These are phyloP conservation scores for Triticum monococcum DNA, from an alignment of 176 grass and related monocot species.

Conservation along the genomic window DNA sequence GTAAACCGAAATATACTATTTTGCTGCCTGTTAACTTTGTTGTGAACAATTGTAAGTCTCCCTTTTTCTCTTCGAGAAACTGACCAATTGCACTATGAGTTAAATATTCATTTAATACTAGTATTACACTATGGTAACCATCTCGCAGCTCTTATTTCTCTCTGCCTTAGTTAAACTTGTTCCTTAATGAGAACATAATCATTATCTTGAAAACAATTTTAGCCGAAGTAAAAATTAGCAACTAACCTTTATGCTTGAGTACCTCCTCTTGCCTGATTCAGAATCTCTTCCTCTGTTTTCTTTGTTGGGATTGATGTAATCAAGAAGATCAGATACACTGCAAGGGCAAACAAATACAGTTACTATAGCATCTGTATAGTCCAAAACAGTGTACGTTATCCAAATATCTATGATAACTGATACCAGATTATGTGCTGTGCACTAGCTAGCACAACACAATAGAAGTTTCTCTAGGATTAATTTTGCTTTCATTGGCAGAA, in stretches of 20 bases:
- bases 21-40: not conserved
- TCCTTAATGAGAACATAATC: conserved; percentile 1
- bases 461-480: conserved; percentile 6
- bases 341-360: conserved; percentile 32
- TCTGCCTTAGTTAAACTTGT: not conserved
- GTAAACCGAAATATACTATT: not conserved
- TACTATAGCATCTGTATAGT: conserved; percentile 9
- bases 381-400: not conserved
- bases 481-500: conserved; percentile 1
- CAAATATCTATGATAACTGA: not conserved
- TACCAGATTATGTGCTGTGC: conserved; percentile 3
- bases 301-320: conserved; percentile 94
- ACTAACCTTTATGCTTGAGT: conserved; percentile 86
- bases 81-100: not conserved
- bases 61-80: not conserved
- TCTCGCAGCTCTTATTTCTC: not conserved
- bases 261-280: conserved; percentile 79
- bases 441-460: conserved; percentile 1
- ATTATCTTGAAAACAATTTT: conserved; percentile 20
- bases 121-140: conserved; percentile 14
- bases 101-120: conserved; percentile 3
- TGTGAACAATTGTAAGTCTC: not conserved
- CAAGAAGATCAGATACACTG: conserved; percentile 99
- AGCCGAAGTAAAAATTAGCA: conserved; percentile 18
- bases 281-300: conserved; percentile 80